phyloP scores from a whole-genome alignment of 192 early-diverging fungal species.

The Coemansia sp. region DNA sequence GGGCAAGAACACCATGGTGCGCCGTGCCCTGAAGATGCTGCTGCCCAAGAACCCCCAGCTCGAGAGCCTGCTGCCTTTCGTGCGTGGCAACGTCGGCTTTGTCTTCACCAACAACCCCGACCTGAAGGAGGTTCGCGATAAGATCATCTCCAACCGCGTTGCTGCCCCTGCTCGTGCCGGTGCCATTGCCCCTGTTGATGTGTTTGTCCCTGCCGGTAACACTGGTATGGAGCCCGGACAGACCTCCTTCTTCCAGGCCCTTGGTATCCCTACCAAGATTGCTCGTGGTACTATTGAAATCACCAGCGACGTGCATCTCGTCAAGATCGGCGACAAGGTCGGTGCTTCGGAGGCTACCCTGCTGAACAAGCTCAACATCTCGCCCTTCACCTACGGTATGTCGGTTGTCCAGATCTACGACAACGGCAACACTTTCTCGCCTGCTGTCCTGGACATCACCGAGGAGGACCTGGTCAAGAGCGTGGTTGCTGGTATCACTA shows the following conservation, averaged over 20 bases:
- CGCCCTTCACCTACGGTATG: conserved; percentile 99
- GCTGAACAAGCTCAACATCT: conserved; percentile 99
- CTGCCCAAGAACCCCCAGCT: conserved; percentile 75
- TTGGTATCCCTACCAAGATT: conserved; percentile 99
- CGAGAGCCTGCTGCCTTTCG: conserved; percentile 78
- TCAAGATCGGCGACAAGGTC: conserved; percentile 89
- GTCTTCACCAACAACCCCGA: conserved; percentile 96
- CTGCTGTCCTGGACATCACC: conserved; percentile 87
- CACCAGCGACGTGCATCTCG: conserved; percentile 88
- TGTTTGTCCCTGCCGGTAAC: conserved; percentile 92
- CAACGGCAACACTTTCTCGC: conserved; percentile 83
- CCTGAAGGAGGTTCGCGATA: conserved; percentile 91
- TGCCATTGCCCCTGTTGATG: conserved; percentile 91
- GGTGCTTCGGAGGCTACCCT: conserved; percentile 97
- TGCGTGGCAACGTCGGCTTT: conserved; percentile 98
- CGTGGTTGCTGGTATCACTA: conserved; percentile 67
- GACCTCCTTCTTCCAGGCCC: conserved; percentile 99
- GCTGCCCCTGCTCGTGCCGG: conserved; percentile 95
- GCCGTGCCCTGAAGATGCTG: conserved; percentile 69
- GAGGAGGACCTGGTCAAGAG: conserved; percentile 66
- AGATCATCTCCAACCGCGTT: conserved; percentile 91
- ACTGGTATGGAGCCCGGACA: conserved; percentile 99
- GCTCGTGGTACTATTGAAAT: conserved; percentile 99
- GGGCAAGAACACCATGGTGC: conserved; percentile 99
- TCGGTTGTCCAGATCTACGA: conserved; percentile 90